Percentiles rank a stretch among this genome's conserved stretches.
These are phyloP conservation scores for Theileria annulata DNA, from an alignment of 169 alveolate species.

Conservation along the genomic window DNA sequence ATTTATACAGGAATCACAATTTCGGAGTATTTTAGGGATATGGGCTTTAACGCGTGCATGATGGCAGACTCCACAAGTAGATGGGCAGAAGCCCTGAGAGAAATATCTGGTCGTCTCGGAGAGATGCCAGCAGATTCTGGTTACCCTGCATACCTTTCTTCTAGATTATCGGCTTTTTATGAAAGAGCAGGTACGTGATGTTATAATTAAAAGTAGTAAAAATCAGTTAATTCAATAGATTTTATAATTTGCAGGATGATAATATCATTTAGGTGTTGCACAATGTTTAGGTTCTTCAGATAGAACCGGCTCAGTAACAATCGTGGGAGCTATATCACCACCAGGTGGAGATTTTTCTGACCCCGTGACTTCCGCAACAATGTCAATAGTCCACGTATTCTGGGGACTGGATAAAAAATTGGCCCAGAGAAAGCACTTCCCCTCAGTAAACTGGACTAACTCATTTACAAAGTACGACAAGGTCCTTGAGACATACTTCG, in stretches of 20 bases:
- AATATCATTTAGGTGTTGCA: slow-evolving; percentile 81
- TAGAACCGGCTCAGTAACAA: slow-evolving; percentile 97
- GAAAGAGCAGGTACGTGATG: slow-evolving; percentile 93
- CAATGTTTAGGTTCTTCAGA: slow-evolving; percentile 97
- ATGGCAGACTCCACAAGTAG: slow-evolving; percentile 99
- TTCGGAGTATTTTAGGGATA: slow-evolving; percentile 99
- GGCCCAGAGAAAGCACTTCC: slow-evolving; percentile 99
- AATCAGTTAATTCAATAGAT: not conserved
- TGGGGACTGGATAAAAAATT: slow-evolving; percentile 99
- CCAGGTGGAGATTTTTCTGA: slow-evolving; percentile 99
- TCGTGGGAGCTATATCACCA: slow-evolving; percentile 99
- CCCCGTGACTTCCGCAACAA: slow-evolving; percentile 98
- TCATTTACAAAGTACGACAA: slow-evolving; percentile 95
- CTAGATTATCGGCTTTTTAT: slow-evolving; percentile 97
- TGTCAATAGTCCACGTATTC: slow-evolving; percentile 97
- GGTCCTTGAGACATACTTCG: slow-evolving; percentile 92
- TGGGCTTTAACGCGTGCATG: slow-evolving; percentile 98
- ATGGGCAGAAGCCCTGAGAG: slow-evolving; percentile 99
- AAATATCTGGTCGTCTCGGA: slow-evolving; percentile 99
- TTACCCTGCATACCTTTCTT: slow-evolving; percentile 99
- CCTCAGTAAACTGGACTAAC: slow-evolving; percentile 97
- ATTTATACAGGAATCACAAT: slow-evolving; percentile 97
- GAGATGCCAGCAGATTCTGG: slow-evolving; percentile 99
- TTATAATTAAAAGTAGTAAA: not conserved
- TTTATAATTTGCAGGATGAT: not conserved